These are phyloP conservation scores for Penicillium cataractarum DNA, from an alignment of 495 filamentous ascomycete species.

Conservation along the genomic window DNA sequence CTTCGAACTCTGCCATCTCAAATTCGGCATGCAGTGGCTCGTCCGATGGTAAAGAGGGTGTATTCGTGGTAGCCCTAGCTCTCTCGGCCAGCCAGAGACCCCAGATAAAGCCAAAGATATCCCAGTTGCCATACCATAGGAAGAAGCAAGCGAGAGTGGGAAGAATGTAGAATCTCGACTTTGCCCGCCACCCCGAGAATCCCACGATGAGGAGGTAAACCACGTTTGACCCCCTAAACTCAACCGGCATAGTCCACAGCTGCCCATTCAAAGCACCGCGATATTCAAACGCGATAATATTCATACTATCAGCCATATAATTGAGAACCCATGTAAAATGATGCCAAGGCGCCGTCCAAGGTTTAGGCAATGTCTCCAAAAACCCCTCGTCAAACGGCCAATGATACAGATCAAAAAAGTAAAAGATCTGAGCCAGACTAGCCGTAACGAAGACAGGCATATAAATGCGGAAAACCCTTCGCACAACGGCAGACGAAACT, in stretches of 20 bases:
- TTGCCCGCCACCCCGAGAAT: conserved; percentile 37
- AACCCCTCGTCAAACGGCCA: conserved; percentile 20
- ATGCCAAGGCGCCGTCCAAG: conserved; percentile 26
- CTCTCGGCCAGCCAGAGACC: conserved; percentile 48
- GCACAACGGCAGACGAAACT: conserved; percentile 56
- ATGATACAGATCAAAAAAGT: conserved; percentile 34
- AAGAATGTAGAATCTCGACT: conserved; percentile 37
- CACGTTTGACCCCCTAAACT: conserved; percentile 52
- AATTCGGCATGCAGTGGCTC: conserved; percentile 11
- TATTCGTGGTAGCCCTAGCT: conserved; percentile 34
- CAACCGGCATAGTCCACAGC: conserved; percentile 56
- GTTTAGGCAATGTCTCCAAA: conserved; percentile 18
- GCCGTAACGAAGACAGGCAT: conserved; percentile 55
- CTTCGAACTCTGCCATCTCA: conserved; percentile 16
- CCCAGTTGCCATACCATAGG: conserved; percentile 45
- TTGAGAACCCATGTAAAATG: conserved; percentile 25
- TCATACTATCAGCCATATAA: conserved; percentile 45
- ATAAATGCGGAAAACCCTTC: conserved; percentile 59
- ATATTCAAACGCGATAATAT: conserved; percentile 27
- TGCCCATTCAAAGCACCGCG: conserved; percentile 35
- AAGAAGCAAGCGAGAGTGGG: conserved; percentile 34
- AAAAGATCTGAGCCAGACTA: conserved; percentile 45
- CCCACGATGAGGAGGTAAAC: conserved; percentile 46
- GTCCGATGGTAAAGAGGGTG: conserved; percentile 24
- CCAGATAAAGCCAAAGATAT: conserved; percentile 49